Evolutionary conservation across 225 moss, liverwort and hornwort species (phyloP).

Genomic region (Pseudoscleropodium purum): DNA sequence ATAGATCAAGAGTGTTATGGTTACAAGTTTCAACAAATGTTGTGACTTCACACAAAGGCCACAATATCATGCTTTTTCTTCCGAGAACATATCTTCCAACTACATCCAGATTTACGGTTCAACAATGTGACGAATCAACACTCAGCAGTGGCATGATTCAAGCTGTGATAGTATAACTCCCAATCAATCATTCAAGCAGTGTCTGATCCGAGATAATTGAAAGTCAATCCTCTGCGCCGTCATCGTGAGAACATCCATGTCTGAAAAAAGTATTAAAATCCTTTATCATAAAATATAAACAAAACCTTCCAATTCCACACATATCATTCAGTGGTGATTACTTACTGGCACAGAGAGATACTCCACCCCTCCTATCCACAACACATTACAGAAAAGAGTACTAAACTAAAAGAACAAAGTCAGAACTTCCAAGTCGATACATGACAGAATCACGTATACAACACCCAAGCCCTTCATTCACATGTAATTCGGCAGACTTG

Average conservation of each 20-base stretch:
- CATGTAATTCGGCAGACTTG: background rate
- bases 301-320: background rate
- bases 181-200: no score
- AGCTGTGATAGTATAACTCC: background rate
- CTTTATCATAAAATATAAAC: background rate
- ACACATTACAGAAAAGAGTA: background rate
- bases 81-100: background rate
- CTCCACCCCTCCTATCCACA: background rate
- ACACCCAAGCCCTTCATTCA: background rate
- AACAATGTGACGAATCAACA: background rate
- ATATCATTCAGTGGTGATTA: background rate
- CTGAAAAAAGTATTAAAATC: background rate
- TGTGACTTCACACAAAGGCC: background rate
- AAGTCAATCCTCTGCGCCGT: background rate
- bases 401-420: background rate
- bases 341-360: background rate
- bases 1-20: background rate
- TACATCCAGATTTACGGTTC: background rate
- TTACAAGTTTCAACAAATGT: background rate
- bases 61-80: background rate
- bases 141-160: background rate
- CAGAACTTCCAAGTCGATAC: background rate
- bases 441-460: background rate
- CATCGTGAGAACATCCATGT: background rate
- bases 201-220: background rate